Base-by-base conservation (phyloP, 495 filamentous ascomycete species). In the Halenospora varia region DNA sequence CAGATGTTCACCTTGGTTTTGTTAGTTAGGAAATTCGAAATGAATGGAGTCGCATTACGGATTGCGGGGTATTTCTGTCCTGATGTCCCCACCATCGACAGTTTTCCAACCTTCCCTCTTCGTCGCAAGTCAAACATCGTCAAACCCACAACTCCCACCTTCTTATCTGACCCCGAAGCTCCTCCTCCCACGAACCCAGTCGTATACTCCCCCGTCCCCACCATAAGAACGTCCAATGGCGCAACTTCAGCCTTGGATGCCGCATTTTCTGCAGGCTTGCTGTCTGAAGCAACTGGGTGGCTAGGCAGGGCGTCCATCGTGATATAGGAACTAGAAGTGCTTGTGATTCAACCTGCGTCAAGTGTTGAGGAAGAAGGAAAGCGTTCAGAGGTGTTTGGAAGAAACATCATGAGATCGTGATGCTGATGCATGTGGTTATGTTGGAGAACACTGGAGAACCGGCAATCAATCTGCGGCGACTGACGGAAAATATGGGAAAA, bases 171-270 rank as follows among this genome's bases (percentile, higher is more conserved):
- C 10, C 79, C 80, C 1, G 89, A 93, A 47, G 82, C 85, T 47
- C 83, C 86, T 62, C 82, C 84, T 47, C 87, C 89, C 60, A 92
- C 88, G 64, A 90, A 94, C 39, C 90, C 90, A 46, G 92, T 96
- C 60, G 92, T 97, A 80, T 96, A 96, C 75, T 97, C 92, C 55
- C 92, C 90, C n/a, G 89, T 92, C 23, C 90, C 89, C 35, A 95
- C 89, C 92, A 96, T 96, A 70, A 93, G 81, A 56, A 96, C 89
- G 70, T 87, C 89, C 42, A 92, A 82, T 66, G 89, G 88, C 10
- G 47, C 23, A 25, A n/a, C 47, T n/a, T 46, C 42, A 4, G 42
- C 4, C 89, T 61, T 82, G 68, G 54, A 50, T 2, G 35, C 25
- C 17, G 18, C 57, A 55, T 55, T 3, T 53, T 59, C 18, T 3